Evolutionary conservation across 179 eudicot genomes (phyloP), one percentile per base, ranked within the genome.

Genomic region (Corrigiola litoralis): DNA sequence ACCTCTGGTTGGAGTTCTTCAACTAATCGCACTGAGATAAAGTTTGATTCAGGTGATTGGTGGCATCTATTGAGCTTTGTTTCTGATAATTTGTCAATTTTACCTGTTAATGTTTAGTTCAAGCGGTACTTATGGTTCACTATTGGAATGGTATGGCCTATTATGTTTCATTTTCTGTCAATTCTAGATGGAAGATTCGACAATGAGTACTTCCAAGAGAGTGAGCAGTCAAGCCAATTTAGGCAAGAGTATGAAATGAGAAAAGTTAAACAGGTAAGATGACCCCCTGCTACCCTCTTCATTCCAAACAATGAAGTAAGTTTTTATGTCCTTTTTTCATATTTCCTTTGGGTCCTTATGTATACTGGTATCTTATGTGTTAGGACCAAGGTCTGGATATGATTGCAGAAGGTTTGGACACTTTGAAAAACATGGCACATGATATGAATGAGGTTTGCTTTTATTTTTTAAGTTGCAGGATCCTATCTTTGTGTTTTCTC

Each of bases 351-450:
- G 17, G 23, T 45, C 50, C 58, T 25, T 44, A 23, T 29, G 6
- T 48, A 18, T 23, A 50, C 4, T 66, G 63, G 28, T 31, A 20
- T 52, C 41, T 74, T 65, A 67, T 42, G 60, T 60, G 66, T 2
- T 69, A 94, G 97, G 96, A 95, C 67, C 87, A 95, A 95, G 99
- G 99, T 34, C 56, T 95, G 75, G 99, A 95, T n/a, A 61, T 88
- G 74, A 91, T 95, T 73, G 77, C 95, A 70, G 99, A 95, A 82
- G 99, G 99, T 48, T 75, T 95, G 76, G 99, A 85, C 75, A 95
- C 97, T 36, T 67, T 95, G 77, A 95, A 92, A 79, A 85, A 81
- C 75, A 91, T 95, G 99, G 99, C 99, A 32, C 83, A 81, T 41
- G 97, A 95, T 77, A 95, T 95, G 96, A 95, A 95, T 49, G 99